Evolutionary conservation across 225 moss, liverwort and hornwort species (phyloP), one percentile per base, ranked within the genome.

Genomic region (Bryoerythrophyllum caledonicum): DNA sequence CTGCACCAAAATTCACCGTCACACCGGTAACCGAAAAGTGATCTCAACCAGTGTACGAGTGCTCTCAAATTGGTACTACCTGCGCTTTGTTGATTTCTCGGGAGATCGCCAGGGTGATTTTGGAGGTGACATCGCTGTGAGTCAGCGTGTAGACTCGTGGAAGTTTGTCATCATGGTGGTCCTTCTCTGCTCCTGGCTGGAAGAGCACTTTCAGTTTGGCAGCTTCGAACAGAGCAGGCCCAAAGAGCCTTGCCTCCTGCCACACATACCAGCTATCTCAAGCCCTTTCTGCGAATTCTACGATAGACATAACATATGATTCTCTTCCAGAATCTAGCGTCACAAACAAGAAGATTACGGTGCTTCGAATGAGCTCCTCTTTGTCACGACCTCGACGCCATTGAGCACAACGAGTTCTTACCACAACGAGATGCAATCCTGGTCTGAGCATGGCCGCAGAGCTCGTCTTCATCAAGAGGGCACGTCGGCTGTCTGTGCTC

Each of bases 91-190:
- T 94, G 71, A 94, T 91, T 77, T 94, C 91, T 19, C 81, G 67
- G 30, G 94, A 91, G 30, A 94, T 88, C 17, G 91, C 90, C 71
- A 94, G 76, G 37, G 94, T 94, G 59, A 94, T 83, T 66, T 91
- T 88, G 49, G 94, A 86, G 14, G 90, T 90, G 37, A 94, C 35
- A 54, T 91, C 94, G 68, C 90, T 90, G 76, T 94, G 91, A 10
- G 94, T 94, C 49, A 94, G 82, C 3, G 94, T 94, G 71, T 94
- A 91, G 60, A 88, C 84, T 37, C 93, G 91, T 43, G 93, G 93
- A 65, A 81, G 83, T 49, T 58, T 41, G 27, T 86, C 83, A 6
- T 89, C 78, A 1, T 71, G 82, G 54, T 78, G 80, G 48, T 74
- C 65, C 70, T 85, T 85, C 32, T 91, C 81, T 41, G 79, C 84